These are phyloP conservation scores for Cenchrus purpureus DNA, from an alignment of 176 grass and related monocot species.

Conservation along the genomic window DNA sequence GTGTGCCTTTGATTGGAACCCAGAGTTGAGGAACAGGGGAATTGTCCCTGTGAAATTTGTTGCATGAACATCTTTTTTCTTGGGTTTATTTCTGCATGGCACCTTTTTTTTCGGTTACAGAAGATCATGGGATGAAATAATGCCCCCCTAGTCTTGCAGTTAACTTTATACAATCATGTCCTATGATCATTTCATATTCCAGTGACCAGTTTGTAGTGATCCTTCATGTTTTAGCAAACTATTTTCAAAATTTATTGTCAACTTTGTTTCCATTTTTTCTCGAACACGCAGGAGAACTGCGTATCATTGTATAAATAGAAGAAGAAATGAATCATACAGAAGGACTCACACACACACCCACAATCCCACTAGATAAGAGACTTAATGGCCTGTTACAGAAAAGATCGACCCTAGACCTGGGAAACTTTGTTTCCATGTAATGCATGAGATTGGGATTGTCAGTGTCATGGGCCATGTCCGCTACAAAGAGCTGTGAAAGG, in stretches of 20 bases:
- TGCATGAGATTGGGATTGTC: background rate
- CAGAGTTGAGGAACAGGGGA: background rate
- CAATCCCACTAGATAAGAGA: too few species aligned
- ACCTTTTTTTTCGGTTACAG: background rate
- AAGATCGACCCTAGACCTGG: too few species aligned
- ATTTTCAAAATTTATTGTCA: background rate
- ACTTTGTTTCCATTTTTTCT: background rate
- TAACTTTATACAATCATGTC: background rate
- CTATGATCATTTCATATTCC: slow-evolving; percentile 14
- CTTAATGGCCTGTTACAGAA: too few species aligned
- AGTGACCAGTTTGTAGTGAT: background rate
- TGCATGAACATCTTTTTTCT: background rate
- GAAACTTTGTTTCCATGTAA: too few species aligned
- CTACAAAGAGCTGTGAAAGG: background rate
- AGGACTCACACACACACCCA: too few species aligned
- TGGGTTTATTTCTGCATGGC: background rate
- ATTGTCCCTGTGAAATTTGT: background rate
- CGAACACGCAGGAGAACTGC: too few species aligned
- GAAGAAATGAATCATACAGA: too few species aligned
- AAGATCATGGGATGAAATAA: background rate
- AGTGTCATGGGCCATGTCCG: slow-evolving; percentile 20
- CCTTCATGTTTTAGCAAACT: background rate
- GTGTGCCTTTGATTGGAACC: background rate
- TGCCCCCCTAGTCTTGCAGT: background rate
- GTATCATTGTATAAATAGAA: too few species aligned